Percentiles rank a stretch among this genome's conserved stretches.
These are phyloP conservation scores for Hanseniaspora nectarophila DNA, from an alignment of 805 yeast genomes.

Conservation along the genomic window DNA sequence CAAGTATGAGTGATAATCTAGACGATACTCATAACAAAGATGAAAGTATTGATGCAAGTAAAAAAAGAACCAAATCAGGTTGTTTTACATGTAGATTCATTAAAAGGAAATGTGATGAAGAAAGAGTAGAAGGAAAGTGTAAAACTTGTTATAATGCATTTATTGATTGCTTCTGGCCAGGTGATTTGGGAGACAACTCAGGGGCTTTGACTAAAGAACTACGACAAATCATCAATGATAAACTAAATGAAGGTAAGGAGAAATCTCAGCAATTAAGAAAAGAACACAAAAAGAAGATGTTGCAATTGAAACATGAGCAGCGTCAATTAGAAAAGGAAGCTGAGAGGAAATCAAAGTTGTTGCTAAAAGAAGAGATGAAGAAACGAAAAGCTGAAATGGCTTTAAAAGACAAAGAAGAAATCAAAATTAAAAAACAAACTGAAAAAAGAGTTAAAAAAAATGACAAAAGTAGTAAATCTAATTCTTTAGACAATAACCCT, in stretches of 20 bases:
- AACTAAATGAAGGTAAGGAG: constrained; percentile 15
- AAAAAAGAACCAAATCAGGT: constrained; percentile 17
- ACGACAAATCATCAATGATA: constrained; percentile 15
- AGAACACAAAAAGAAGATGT: not conserved
- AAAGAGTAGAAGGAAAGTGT: constrained; percentile 17
- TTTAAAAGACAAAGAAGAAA: not conserved
- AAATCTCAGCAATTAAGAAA: constrained; percentile 1
- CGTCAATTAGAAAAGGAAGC: not conserved
- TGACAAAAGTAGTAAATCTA: not conserved
- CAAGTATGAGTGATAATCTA: not conserved
- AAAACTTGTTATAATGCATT: constrained; percentile 16
- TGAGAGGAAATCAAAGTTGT: not conserved
- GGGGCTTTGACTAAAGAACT: constrained; percentile 19
- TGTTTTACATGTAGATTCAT: constrained; percentile 20
- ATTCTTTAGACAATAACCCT: not conserved
- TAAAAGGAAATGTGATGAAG: constrained; percentile 21
- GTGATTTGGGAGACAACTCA: constrained; percentile 9
- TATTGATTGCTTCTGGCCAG: constrained; percentile 20
- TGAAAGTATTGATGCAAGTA: constrained; percentile 10
- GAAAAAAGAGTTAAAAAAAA: not conserved
- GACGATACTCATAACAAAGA: not conserved
- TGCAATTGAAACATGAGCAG: not conserved
- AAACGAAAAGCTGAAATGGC: not conserved
- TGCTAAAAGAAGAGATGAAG: not conserved
- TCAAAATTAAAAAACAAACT: not conserved